Base-by-base conservation (phyloP, 306 rosid species). In the Echinosophora koreensis region DNA sequence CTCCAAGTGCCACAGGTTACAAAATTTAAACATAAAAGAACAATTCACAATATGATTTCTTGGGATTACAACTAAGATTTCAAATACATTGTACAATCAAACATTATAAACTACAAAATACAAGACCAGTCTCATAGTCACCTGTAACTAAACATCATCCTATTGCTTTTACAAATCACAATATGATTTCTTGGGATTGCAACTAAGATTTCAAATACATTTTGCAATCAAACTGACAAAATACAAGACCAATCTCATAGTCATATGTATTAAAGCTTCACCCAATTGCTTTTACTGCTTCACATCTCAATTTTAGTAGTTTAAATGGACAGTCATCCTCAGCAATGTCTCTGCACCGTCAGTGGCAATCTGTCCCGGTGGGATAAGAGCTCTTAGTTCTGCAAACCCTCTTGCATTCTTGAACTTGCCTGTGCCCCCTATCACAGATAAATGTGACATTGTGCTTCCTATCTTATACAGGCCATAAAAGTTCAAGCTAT, bases 271-370 rank as follows among this genome's bases (percentile, higher is more conserved):
- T 16, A 16, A 59, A 77, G 59, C 49, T 54, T 35, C 68, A 69
- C 78, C 61, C 63, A 3, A 28, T 51, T 71, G 13, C 16, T 71
- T 47, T 56, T 32, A 59, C 37, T 52, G 32, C 37, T 73, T 51
- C 71, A 51, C 71, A 13, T 13, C 18, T 39, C 61, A 59, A 67
- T 69, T 67, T 84, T 64, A 91, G 78, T 92, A 88, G 61, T 55
- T 90, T 63, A 92, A 76, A 86, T 89, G 85, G 8, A 90, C 66
- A 49, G 74, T 77, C 55, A 94, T 66, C 88, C 97, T 90, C 46
- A 92, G 78, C 90, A 94, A 75, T 22, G 98, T 89, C 83, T 91
- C 97, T n/a, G 93, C 90, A 56, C 98, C 99, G 80, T 95, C 97
- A 13, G 84, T 83, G 52, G 94, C 79, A 57, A 85, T 85, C 80